Evolutionary conservation across 768 basidiomycete species (phyloP).

Genomic region (Termitomyces sp.): DNA sequence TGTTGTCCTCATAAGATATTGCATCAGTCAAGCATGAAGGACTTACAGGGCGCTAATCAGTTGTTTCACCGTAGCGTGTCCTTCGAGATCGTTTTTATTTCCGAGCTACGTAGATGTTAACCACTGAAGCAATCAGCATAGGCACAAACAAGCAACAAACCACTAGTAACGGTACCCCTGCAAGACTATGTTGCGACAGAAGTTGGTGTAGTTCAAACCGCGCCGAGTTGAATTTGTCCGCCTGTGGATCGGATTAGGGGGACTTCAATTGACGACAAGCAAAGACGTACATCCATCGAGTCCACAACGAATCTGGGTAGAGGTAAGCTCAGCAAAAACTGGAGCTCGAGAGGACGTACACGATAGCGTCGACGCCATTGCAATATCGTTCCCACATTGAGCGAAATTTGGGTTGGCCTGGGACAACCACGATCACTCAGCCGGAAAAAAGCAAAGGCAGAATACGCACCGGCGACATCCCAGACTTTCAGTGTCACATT

Average conservation of each 20-base stretch:
- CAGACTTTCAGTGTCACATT: constrained; percentile 91
- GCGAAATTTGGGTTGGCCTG: constrained; percentile 89
- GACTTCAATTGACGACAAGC: neutral
- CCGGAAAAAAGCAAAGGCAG: neutral
- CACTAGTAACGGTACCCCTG: constrained; percentile 76
- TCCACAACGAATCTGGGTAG: constrained; percentile 82
- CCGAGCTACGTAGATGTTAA: constrained; percentile 51
- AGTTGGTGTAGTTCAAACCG: constrained; percentile 83
- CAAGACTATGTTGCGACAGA: constrained; percentile 57
- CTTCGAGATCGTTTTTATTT: constrained; percentile 87
- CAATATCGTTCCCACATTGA: constrained; percentile 97
- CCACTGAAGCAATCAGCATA: neutral
- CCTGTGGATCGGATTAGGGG: constrained; percentile 33
- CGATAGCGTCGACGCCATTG: constrained; percentile 86
- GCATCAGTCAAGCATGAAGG: neutral
- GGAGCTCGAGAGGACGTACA: constrained; percentile 44
- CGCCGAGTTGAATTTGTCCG: constrained; percentile 77
- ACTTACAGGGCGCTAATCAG: constrained; percentile 74
- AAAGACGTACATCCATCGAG: constrained; percentile 67
- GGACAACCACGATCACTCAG: neutral
- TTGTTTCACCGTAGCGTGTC: constrained; percentile 75
- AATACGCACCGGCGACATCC: constrained; percentile 80
- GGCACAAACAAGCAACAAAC: constrained; percentile 37
- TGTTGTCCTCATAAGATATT: neutral
- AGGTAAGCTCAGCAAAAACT: neutral